These are phyloP conservation scores for Scedosporium dehoogii DNA, from an alignment of 2,329 filamentous ascomycete species.

Conservation along the genomic window DNA sequence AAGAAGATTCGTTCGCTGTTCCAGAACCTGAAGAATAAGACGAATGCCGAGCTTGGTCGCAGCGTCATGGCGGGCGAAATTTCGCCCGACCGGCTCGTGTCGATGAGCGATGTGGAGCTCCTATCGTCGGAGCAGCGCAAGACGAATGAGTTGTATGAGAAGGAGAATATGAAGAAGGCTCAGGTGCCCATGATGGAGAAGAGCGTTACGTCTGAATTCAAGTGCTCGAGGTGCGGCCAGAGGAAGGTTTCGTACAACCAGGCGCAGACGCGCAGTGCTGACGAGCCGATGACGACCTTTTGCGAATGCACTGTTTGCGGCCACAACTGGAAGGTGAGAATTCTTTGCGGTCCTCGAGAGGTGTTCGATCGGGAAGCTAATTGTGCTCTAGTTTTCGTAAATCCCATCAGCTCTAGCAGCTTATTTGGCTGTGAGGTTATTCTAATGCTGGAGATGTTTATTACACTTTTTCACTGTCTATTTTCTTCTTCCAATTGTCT, in stretches of 20 bases:
- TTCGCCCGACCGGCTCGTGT: conserved; percentile 61
- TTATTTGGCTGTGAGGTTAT: too few species aligned
- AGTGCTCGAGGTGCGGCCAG: conserved; percentile 86
- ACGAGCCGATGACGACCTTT: conserved; percentile 83
- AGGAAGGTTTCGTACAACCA: conserved; percentile 94
- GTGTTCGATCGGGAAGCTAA: not conserved
- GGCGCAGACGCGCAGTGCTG: conserved; percentile 88
- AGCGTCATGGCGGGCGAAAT: conserved; percentile 71
- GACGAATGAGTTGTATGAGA: conserved; percentile 65
- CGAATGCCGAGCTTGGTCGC: conserved; percentile 66
- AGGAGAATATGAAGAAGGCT: conserved; percentile 94
- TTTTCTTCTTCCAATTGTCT: not conserved
- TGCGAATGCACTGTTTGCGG: conserved; percentile 63
- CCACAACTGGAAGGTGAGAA: conserved; percentile 60
- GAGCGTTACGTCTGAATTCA: conserved; percentile 77
- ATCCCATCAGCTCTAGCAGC: not conserved
- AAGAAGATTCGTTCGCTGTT: conserved; percentile 86
- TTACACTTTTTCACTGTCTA: not conserved
- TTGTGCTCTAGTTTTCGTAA: conserved; percentile 8
- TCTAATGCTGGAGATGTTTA: too few species aligned
- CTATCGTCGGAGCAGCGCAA: conserved; percentile 75
- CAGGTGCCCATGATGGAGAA: conserved; percentile 90
- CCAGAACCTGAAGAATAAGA: conserved; percentile 89
- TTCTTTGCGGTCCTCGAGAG: not conserved
- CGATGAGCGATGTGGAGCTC: conserved; percentile 83